Base-by-base conservation (phyloP, 768 basidiomycete species). In the Hydnomerulius pinastri region DNA sequence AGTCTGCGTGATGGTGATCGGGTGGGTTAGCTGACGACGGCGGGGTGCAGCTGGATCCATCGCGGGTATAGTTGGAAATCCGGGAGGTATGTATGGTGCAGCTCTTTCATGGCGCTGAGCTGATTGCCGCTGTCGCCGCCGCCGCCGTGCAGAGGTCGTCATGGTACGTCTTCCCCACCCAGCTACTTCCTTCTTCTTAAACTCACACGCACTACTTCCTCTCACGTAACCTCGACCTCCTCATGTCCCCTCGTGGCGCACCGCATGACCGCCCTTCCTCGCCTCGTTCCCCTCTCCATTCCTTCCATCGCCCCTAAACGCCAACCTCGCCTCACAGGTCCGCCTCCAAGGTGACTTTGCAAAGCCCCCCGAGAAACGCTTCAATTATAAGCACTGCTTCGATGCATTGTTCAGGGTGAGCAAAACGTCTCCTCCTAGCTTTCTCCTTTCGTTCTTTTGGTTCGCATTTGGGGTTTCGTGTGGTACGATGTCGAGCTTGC, bases 301-400 rank as follows among this genome's bases (percentile, higher is more conserved):
- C 33, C 12, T 35, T 35, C 33, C 33, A 35, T 13, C 21, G 44
- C 44, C n/a, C 17, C 20, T 8, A 9, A 32, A 11, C 29, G 10
- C 46, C 21, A 17, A 2, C 20, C 17, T 46, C 12, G 25, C 40
- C 18, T 20, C 21, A 59, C 52, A 79, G 77, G 79, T 94, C 36
- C 86, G 93, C 46, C 77, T 96, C 53, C 93, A 95, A 70, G 92
- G 87, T 30, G 93, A 96, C 70, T 86, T 90, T 59, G 92, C 90
- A 6, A 95, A 94, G 66, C 81, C 90, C 1, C 83, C 86, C 8
- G 90, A 91, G 72, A 90, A 91, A 68, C 78, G 90, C 37, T 87
- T 93, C 73, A 90, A 91, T 61, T 96, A 96, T 68, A 90, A 90
- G 72, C 79, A 95, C 66, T 89, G 86, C 57, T 82, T 95, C 46